These are phyloP conservation scores for Globisporangium apiculatum DNA, from an alignment of 352 stramenopile species.

Conservation along the genomic window DNA sequence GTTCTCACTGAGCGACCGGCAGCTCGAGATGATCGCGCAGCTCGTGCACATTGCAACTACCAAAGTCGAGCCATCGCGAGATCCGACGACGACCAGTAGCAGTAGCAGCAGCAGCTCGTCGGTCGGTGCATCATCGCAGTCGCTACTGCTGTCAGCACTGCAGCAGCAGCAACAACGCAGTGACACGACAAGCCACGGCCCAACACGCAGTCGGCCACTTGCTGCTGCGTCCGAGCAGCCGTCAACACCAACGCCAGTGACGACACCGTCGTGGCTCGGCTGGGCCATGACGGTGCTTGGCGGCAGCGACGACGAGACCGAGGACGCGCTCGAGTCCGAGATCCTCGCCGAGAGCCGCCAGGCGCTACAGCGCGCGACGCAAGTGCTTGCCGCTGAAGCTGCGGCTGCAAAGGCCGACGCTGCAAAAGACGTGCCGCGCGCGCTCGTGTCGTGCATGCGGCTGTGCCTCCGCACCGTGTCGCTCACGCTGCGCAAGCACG, in stretches of 20 bases:
- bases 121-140: too few species aligned
- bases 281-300: constrained; percentile 66
- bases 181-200: background rate
- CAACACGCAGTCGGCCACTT: background rate
- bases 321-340: constrained; percentile 63
- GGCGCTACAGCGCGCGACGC: constrained; percentile 27
- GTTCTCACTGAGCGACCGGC: constrained; percentile 77
- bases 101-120: too few species aligned
- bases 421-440: constrained; percentile 11
- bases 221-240: background rate
- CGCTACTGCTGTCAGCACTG: background rate
- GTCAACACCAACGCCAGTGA: background rate
- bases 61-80: constrained; percentile 18
- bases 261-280: constrained; percentile 43
- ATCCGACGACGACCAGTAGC: background rate
- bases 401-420: constrained; percentile 1
- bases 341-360: constrained; percentile 61
- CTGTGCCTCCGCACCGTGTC: constrained; percentile 48
- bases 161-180: background rate
- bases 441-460: constrained; percentile 36
- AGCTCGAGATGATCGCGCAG: constrained; percentile 76
- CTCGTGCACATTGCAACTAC: constrained; percentile 35
- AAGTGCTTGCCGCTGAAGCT: constrained; percentile 7
- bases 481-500: constrained; percentile 61
- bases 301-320: constrained; percentile 38